Percentiles rank a stretch among this genome's conserved stretches.
These are phyloP conservation scores for Globisporangium parvum DNA, from an alignment of 352 stramenopile species.

Conservation along the genomic window DNA sequence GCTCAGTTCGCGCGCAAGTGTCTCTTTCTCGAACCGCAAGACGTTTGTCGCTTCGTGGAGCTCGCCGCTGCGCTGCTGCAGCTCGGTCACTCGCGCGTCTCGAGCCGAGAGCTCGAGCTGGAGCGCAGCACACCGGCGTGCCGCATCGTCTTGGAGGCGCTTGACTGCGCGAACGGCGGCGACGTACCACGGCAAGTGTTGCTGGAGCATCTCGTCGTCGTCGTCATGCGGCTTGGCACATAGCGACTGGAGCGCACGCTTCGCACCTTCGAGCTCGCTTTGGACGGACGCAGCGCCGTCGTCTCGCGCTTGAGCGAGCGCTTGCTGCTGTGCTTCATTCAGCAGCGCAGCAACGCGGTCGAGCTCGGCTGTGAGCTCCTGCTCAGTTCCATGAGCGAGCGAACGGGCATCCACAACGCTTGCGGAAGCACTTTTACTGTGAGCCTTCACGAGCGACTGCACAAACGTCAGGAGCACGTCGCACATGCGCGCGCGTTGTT, in stretches of 20 bases:
- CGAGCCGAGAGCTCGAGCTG: constrained; percentile 20
- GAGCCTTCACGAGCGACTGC: constrained; percentile 15
- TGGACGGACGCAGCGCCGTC: constrained; percentile 22
- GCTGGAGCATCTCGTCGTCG: not conserved
- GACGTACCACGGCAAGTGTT: constrained; percentile 60
- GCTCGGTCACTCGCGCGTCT: constrained; percentile 20
- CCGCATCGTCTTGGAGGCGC: constrained; percentile 23
- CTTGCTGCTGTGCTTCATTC: constrained; percentile 21
- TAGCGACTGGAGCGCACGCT: constrained; percentile 31
- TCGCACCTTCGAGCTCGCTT: constrained; percentile 42
- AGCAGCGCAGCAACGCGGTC: constrained; percentile 17
- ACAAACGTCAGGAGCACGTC: constrained; percentile 26
- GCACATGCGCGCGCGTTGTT: constrained; percentile 21
- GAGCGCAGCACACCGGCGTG: constrained; percentile 17
- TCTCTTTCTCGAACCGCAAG: constrained; percentile 69
- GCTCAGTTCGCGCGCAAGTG: constrained; percentile 51
- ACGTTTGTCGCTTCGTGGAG: constrained; percentile 49
- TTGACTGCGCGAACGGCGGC: constrained; percentile 26
- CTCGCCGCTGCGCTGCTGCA: constrained; percentile 23
- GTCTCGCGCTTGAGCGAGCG: constrained; percentile 24
- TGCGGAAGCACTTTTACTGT: constrained; percentile 10
- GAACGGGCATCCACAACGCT: constrained; percentile 10
- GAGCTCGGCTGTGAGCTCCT: constrained; percentile 31
- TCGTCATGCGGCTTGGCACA: constrained; percentile 2
- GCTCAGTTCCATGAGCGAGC: constrained; percentile 19